Evolutionary conservation across 148 eudicot species (phyloP).

Genomic region (Pharnaceum exiguum): DNA sequence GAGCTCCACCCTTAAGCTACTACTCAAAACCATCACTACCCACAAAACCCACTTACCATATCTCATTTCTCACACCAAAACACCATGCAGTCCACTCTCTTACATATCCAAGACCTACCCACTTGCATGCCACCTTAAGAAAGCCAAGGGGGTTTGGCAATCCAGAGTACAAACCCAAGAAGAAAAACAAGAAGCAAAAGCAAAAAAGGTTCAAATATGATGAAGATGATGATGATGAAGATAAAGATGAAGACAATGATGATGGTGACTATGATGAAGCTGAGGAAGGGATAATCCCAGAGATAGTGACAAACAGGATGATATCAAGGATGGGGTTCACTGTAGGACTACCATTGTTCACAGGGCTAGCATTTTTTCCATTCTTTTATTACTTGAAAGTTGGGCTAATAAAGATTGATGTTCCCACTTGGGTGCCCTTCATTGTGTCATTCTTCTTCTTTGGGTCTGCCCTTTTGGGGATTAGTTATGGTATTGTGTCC

Average conservation of each 20-base stretch:
- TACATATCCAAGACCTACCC: constrained; percentile 10
- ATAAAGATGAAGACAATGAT: constrained; percentile 37
- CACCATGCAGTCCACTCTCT: constrained; percentile 5
- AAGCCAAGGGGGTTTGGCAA: constrained; percentile 73
- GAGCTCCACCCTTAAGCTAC: constrained; percentile 10
- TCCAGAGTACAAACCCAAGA: constrained; percentile 41
- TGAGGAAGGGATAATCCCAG: constrained; percentile 74
- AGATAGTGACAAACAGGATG: constrained; percentile 90
- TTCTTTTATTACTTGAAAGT: constrained; percentile 87
- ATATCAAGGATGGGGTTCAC: constrained; percentile 73
- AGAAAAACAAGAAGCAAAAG: constrained; percentile 31
- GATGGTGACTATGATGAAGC: constrained; percentile 36
- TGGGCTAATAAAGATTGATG: constrained; percentile 78
- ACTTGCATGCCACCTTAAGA: constrained; percentile 50
- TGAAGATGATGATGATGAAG: constrained; percentile 17
- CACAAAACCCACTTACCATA: constrained; percentile 21
- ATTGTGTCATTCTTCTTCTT: constrained; percentile 86
- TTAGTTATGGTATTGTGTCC: constrained; percentile 95
- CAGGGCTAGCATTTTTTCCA: constrained; percentile 78
- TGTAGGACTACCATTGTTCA: constrained; percentile 72
- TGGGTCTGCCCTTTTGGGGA: constrained; percentile 82
- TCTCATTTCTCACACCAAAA: constrained; percentile 20
- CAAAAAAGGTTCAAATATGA: no score
- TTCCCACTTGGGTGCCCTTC: constrained; percentile 89
- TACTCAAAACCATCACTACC: constrained; percentile 12